Evolutionary conservation across 2,329 filamentous ascomycete species (phyloP), one percentile per base, ranked within the genome.

Genomic region (Aspergillus sp.): DNA sequence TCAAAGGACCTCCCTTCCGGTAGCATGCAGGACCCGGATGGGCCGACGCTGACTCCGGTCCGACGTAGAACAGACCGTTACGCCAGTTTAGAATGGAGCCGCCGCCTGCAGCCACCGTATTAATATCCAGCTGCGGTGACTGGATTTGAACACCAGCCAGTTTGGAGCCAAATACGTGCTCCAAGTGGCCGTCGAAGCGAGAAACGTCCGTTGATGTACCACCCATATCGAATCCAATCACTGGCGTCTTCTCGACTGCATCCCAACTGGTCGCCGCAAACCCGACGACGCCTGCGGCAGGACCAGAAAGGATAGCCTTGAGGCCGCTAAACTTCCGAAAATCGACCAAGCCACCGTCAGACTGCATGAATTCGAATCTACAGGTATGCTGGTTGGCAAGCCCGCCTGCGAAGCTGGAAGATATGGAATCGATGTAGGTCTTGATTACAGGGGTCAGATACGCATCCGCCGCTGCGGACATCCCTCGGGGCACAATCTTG

Each of bases 211-310:
- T 97, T 57, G 88, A 93, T 0, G 93, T 97, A 11, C 93, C 93
- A 39, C 91, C 91, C 93, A 97, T 97, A 66, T 97, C 93, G 68
- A 97, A 97, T 0, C 93, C 93, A 67, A 97, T 96, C 4, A 97
- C 90, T 0, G 92, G 91, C 1, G 85, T 91, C 69, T 87, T 90
- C 4, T 91, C 95, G 51, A 89, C 81, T 0, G 88, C 83, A 64
- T 97, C 93, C 71, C 95, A 97, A 1, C 90, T 95, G 0, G 93
- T 97, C 19, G 93, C 86, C 17, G 93, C 92, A 72, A 96, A 96
- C 4, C 93, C 93, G 0, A 97, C 93, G 0, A 97, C 93, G 46
- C 93, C 93, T 45, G 93, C 93, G n/a, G 93, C 93, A 1, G 93
- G 93, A 0, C 93, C 93, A 1, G 92, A 96, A 4, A 97, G 72